Conservation (phyloP, 192 early-diverging fungal genomes). For the Podila clonocystis region DNA sequence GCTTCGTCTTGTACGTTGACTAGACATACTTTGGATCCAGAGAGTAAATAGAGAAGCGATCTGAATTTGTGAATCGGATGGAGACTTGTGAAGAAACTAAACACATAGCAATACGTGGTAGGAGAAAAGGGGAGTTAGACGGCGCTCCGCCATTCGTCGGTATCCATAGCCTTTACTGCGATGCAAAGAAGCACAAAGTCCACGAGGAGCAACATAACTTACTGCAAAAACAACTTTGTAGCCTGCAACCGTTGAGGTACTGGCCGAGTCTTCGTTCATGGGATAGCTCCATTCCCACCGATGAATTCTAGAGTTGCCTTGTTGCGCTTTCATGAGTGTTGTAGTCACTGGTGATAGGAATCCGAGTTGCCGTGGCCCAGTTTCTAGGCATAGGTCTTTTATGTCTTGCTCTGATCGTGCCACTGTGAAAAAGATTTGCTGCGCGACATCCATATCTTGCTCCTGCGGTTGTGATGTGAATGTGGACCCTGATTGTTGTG, state of each 20-base stretch:
- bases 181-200: background rate
- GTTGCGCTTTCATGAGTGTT: background rate
- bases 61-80: slow-evolving; percentile 5
- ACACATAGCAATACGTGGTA: background rate
- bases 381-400: slow-evolving; percentile 12
- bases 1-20: no score
- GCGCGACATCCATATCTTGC: slow-evolving; percentile 4
- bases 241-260: background rate
- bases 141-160: no score
- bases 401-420: slow-evolving; percentile 27
- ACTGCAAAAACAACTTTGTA: slow-evolving; percentile 42
- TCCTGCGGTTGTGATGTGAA: background rate
- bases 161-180: background rate
- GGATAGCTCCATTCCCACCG: slow-evolving; percentile 23
- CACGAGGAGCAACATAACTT: background rate
- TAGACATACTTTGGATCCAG: slow-evolving; percentile 30
- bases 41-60: slow-evolving; percentile 25
- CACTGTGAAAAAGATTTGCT: slow-evolving; percentile 35
- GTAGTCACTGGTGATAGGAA: slow-evolving; percentile 10
- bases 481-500: background rate
- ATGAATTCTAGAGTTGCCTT: background rate
- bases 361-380: slow-evolving; percentile 18
- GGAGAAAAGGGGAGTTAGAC: background rate
- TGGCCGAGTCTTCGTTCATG: background rate
- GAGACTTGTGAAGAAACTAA: slow-evolving; percentile 22